These are phyloP conservation scores for Candida loeiensis DNA, from an alignment of 805 yeast species.

Conservation along the genomic window DNA sequence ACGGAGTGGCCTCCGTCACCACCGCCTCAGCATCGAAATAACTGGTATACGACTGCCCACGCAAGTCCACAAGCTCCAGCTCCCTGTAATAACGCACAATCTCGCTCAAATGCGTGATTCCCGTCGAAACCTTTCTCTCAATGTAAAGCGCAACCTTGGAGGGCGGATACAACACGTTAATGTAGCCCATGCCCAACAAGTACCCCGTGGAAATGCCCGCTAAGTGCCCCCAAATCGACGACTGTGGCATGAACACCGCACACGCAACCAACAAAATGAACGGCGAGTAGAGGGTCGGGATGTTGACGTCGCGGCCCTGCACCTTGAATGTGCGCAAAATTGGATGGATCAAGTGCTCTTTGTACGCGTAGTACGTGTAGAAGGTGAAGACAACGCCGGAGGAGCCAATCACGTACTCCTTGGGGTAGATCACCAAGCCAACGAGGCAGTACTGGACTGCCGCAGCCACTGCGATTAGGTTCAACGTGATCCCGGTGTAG, in stretches of 20 bases:
- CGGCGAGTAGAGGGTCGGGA: conserved; percentile 64
- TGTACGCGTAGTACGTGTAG: conserved; percentile 55
- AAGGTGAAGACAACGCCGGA: conserved; percentile 74
- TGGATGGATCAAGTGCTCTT: conserved; percentile 38
- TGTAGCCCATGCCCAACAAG: conserved; percentile 53
- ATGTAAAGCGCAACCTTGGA: conserved; percentile 59
- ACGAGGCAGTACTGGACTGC: conserved; percentile 60
- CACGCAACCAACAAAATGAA: conserved; percentile 45
- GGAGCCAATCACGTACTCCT: conserved; percentile 58
- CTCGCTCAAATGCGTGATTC: conserved; percentile 53
- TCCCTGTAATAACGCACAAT: conserved; percentile 59
- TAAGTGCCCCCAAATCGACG: conserved; percentile 72
- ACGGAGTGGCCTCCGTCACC: conserved; percentile 16
- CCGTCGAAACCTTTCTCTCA: conserved; percentile 50
- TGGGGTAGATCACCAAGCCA: conserved; percentile 50
- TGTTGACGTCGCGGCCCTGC: conserved; percentile 34
- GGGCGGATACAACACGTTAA: conserved; percentile 63
- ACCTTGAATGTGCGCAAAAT: conserved; percentile 28
- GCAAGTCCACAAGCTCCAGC: conserved; percentile 48
- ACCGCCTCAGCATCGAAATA: conserved; percentile 14
- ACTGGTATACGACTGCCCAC: conserved; percentile 33
- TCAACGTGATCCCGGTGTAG: conserved; percentile 76
- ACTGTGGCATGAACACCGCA: conserved; percentile 55
- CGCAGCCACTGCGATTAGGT: conserved; percentile 63
- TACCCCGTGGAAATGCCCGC: conserved; percentile 68